Conservation (phyloP, 2,329 filamentous ascomycete genomes). For the Trichoderma sp. region DNA sequence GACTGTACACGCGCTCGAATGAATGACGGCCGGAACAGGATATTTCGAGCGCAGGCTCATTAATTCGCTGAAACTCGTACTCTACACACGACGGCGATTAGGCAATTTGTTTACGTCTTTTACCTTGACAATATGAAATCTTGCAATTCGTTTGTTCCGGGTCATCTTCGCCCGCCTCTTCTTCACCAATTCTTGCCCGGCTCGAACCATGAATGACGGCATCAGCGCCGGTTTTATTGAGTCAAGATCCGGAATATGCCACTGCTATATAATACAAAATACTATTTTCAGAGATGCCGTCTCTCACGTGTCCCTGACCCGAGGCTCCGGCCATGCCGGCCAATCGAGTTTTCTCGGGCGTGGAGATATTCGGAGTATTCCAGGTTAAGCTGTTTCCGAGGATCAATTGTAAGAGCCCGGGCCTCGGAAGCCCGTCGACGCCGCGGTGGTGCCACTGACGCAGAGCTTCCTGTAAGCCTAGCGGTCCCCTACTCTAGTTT, state of each 20-base stretch:
- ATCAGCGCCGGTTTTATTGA: neutral
- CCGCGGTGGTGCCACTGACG: conserved; percentile 24
- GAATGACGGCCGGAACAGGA: neutral
- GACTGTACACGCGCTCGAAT: neutral
- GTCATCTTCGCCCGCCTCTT: neutral
- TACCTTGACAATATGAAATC: neutral
- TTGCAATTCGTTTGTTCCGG: neutral
- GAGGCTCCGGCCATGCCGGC: conserved; percentile 18
- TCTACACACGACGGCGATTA: neutral
- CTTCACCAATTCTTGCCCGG: neutral
- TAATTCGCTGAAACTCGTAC: neutral
- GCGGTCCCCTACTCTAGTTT: neutral
- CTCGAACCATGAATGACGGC: neutral
- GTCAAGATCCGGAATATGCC: neutral
- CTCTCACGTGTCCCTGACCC: conserved; percentile 7
- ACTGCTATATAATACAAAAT: neutral
- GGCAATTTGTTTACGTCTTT: neutral
- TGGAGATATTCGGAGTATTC: conserved; percentile 1
- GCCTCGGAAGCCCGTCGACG: conserved; percentile 17
- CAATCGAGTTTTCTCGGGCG: neutral
- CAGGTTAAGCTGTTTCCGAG: conserved; percentile 17
- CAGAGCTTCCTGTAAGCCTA: neutral
- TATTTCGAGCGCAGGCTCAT: neutral
- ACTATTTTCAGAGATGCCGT: neutral
- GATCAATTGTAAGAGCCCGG: neutral